Conservation (phyloP, 2,329 filamentous ascomycete genomes). For the Cryphonectria naterciae region DNA sequence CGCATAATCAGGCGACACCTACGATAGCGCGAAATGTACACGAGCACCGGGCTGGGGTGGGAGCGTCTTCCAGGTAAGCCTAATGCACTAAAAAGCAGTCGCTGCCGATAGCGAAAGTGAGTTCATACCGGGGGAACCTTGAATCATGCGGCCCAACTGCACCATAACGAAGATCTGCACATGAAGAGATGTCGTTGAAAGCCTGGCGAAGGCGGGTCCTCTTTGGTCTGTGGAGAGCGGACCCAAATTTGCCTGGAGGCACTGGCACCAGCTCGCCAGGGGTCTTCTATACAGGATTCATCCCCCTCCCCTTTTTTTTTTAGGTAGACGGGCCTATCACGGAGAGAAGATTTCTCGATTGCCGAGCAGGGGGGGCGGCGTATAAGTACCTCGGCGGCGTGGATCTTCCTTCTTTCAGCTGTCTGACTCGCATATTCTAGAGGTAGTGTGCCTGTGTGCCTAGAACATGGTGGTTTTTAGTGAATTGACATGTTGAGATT, state of each 20-base stretch:
- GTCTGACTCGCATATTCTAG: conserved; percentile 31
- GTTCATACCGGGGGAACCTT: conserved; percentile 40
- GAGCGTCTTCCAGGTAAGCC: conserved; percentile 17
- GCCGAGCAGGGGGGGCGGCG: conserved; percentile 15
- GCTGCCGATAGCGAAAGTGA: conserved; percentile 34
- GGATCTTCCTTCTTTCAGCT: conserved; percentile 31
- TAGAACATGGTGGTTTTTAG: background rate
- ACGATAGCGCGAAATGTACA: conserved; percentile 13
- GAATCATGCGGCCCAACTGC: conserved; percentile 45
- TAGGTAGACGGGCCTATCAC: conserved; percentile 23
- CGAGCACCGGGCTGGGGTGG: conserved; percentile 30
- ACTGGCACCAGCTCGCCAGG: conserved; percentile 15
- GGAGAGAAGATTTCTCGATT: conserved; percentile 12
- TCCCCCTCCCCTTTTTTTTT: conserved; percentile 19
- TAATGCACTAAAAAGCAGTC: conserved; percentile 13
- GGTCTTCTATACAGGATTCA: conserved; percentile 22
- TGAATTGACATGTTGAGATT: conserved; percentile 10
- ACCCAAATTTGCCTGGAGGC: conserved; percentile 9
- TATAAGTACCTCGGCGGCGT: conserved; percentile 27
- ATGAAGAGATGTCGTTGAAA: conserved; percentile 43
- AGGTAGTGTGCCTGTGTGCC: conserved; percentile 22
- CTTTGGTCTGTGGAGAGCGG: conserved; percentile 26
- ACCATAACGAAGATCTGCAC: conserved; percentile 30
- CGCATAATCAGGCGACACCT: conserved; percentile 22
- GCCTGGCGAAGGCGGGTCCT: conserved; percentile 24